Conservation (phyloP, 306 rosid species). For the Myrica gale region DNA sequence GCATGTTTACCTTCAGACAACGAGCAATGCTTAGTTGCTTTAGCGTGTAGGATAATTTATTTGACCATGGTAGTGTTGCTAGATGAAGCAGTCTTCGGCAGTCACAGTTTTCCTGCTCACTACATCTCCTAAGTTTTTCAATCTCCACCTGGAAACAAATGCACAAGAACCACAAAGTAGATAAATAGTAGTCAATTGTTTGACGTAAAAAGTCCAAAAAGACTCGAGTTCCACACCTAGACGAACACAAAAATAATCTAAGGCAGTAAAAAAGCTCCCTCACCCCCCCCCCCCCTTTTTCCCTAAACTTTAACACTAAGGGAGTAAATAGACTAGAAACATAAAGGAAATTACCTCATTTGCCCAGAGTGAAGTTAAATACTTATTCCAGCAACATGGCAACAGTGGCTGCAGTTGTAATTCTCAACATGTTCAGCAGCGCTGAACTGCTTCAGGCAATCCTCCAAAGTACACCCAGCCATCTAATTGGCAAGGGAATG, state of each 20-base stretch:
- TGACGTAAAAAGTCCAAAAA: conserved; percentile 5
- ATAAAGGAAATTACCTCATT: conserved; percentile 53
- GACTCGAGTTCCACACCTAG: neutral
- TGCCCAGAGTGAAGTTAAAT: conserved; percentile 52
- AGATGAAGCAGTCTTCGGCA: conserved; percentile 47
- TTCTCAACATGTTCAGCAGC: conserved; percentile 79
- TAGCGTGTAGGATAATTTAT: conserved; percentile 58
- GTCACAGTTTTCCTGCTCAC: conserved; percentile 58
- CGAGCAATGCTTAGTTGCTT: conserved; percentile 86
- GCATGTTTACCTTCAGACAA: conserved; percentile 64
- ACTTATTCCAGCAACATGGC: conserved; percentile 81
- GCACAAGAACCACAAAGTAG: conserved; percentile 24
- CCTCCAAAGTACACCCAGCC: conserved; percentile 60
- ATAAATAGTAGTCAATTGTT: conserved; percentile 22
- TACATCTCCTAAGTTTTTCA: conserved; percentile 62
- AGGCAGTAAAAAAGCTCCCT: neutral
- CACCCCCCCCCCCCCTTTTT: no score
- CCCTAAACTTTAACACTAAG: no score
- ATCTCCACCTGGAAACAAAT: conserved; percentile 55
- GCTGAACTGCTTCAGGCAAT: conserved; percentile 75
- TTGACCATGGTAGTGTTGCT: conserved; percentile 73
- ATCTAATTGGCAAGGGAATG: conserved; percentile 40
- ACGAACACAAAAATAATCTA: conserved; percentile 3
- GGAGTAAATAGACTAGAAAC: neutral
- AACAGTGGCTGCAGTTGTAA: conserved; percentile 76